Percentiles rank a stretch among this genome's conserved stretches.
Conservation (phyloP, 1,284 basidiomycete genomes). For the Trametes versicolor region DNA sequence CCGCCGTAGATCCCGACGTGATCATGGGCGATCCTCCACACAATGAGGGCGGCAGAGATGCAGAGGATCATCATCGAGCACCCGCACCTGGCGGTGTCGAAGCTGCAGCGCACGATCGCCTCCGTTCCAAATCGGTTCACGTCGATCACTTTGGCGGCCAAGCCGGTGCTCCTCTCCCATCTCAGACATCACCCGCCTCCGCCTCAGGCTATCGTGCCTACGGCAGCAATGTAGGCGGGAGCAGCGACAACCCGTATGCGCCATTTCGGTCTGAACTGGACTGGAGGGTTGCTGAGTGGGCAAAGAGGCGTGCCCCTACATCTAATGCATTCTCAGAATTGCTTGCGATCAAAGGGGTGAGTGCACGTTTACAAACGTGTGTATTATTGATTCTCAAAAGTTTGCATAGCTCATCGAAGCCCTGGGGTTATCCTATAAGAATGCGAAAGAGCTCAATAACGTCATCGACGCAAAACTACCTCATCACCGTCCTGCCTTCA, state of each 20-base stretch:
- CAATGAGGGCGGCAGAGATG: too few species aligned
- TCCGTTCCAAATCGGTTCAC: background rate
- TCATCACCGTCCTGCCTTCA: slow-evolving; percentile 39
- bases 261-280: background rate
- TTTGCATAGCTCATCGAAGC: background rate
- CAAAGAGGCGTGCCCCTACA: background rate
- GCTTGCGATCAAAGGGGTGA: background rate
- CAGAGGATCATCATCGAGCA: too few species aligned
- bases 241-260: background rate
- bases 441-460: slow-evolving; percentile 40
- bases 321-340: background rate
- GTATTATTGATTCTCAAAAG: background rate
- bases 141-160: background rate
- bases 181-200: background rate
- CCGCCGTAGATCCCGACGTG: too few species aligned
- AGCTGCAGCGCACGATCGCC: background rate
- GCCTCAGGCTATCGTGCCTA: background rate
- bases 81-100: background rate
- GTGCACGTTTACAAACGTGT: background rate
- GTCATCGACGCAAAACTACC: slow-evolving; percentile 44
- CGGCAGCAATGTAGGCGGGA: background rate
- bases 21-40: too few species aligned
- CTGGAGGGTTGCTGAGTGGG: background rate
- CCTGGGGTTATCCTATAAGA: slow-evolving; percentile 45
- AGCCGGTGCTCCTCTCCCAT: background rate